Evolutionary conservation across 208 protist species (phyloP).

Genomic region (Crithidia fasciculata): DNA sequence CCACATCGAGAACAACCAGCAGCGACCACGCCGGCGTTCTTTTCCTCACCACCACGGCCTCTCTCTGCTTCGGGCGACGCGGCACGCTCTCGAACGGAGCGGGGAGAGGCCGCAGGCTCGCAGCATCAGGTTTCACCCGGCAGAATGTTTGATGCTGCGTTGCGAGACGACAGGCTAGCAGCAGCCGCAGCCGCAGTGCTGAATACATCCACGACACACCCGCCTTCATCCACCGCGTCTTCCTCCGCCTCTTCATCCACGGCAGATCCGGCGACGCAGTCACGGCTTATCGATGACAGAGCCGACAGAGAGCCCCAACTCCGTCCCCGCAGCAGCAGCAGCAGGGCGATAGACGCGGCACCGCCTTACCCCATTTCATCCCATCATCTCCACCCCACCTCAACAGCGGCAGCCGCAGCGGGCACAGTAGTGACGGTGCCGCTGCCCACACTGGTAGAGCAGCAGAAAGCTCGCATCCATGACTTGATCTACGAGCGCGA

Average conservation of each 20-base stretch:
- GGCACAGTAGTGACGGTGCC: slow-evolving; percentile 6
- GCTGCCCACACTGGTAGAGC: slow-evolving; percentile 32
- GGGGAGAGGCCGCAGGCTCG: too few species aligned
- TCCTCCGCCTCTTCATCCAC: neutral
- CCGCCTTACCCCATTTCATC: neutral
- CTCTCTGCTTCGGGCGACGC: too few species aligned
- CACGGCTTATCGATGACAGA: too few species aligned
- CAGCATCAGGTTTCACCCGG: too few species aligned
- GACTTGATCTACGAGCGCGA: slow-evolving; percentile 49
- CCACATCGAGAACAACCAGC: neutral
- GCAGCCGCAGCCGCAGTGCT: neutral
- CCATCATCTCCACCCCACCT: neutral
- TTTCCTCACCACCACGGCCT: neutral
- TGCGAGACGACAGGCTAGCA: neutral
- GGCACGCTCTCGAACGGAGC: too few species aligned
- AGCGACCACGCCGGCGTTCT: neutral
- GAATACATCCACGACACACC: neutral
- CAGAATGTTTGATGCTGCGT: neutral
- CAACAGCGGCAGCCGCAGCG: neutral
- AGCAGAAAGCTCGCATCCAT: slow-evolving; percentile 35
- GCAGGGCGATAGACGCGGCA: too few species aligned
- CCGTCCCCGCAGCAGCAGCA: too few species aligned
- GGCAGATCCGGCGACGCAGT: neutral
- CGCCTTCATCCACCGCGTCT: neutral
- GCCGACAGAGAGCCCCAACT: too few species aligned